A percentile compares a stretch with the other conserved stretches of the same genome.
Evolutionary conservation across 2,329 filamentous ascomycete species (phyloP).

Genomic region (Berkeleyomyces rouxiae): DNA sequence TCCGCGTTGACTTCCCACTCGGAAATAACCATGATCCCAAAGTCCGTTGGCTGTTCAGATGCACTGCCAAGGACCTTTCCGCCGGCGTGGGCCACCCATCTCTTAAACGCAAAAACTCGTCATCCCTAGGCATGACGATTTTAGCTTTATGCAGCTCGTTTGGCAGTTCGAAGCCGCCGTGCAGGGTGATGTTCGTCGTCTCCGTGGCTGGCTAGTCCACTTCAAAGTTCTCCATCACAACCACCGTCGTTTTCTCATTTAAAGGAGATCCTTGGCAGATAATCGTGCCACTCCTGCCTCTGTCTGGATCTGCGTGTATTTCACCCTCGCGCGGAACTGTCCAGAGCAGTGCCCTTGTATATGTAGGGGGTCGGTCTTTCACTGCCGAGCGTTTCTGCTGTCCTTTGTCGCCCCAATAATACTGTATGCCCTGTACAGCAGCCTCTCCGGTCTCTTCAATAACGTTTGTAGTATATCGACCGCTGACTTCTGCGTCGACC

Average conservation of each 20-base stretch:
- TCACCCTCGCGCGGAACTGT: conserved; percentile 4
- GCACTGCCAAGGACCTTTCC: not conserved
- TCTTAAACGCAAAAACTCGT: not conserved
- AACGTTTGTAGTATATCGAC: not conserved
- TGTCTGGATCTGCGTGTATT: not conserved
- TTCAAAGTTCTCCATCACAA: conserved; percentile 10
- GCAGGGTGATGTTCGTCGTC: conserved; percentile 8
- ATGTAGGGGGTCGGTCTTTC: not conserved
- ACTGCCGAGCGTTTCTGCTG: not conserved
- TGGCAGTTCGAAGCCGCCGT: conserved; percentile 7
- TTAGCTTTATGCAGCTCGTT: conserved; percentile 1
- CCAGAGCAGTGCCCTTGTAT: conserved; percentile 5
- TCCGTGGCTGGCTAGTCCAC: conserved; percentile 9
- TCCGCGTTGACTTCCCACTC: not conserved
- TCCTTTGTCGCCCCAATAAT: conserved; percentile 5
- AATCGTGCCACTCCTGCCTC: not conserved
- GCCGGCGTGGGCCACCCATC: not conserved
- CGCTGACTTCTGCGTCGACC: not conserved
- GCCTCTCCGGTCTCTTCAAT: conserved; percentile 1
- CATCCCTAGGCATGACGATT: conserved; percentile 3
- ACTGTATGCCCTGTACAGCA: conserved; percentile 6
- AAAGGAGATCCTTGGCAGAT: not conserved
- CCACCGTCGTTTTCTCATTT: not conserved
- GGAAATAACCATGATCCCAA: not conserved
- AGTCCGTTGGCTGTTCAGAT: not conserved